Percentiles rank a stretch among this genome's conserved stretches.
These are phyloP conservation scores for Xylaria sp. DNA, from an alignment of 2,329 filamentous ascomycete genomes.

Conservation along the genomic window DNA sequence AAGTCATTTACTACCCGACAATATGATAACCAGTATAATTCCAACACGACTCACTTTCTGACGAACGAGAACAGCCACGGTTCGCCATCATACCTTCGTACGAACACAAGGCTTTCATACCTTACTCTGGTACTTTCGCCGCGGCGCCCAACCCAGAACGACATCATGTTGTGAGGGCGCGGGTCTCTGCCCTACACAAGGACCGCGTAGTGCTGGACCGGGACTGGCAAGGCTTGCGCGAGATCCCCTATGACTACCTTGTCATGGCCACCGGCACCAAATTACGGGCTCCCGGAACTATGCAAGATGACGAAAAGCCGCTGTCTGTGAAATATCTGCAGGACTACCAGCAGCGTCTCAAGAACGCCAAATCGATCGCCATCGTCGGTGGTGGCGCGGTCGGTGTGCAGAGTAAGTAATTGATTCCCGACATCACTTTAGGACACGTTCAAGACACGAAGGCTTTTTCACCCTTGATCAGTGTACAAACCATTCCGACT, in stretches of 20 bases:
- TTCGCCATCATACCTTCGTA: slow-evolving; percentile 57
- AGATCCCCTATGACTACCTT: slow-evolving; percentile 57
- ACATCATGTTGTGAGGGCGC: slow-evolving; percentile 51
- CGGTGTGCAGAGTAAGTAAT: slow-evolving; percentile 54
- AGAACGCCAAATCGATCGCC: slow-evolving; percentile 46
- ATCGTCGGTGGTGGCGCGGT: slow-evolving; percentile 61
- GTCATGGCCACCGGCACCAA: slow-evolving; percentile 58
- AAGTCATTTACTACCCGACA: slow-evolving; percentile 25
- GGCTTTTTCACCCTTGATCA: neutral
- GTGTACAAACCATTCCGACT: neutral
- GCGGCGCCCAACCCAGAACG: slow-evolving; percentile 48
- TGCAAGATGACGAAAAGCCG: slow-evolving; percentile 50
- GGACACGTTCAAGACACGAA: neutral
- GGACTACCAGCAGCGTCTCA: slow-evolving; percentile 51
- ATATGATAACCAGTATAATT: neutral
- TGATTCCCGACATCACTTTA: neutral
- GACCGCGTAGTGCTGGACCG: slow-evolving; percentile 52
- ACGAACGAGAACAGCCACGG: slow-evolving; percentile 50
- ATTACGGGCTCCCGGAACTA: slow-evolving; percentile 51
- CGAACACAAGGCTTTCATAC: slow-evolving; percentile 61
- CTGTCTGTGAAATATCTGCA: slow-evolving; percentile 51
- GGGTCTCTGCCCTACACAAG: slow-evolving; percentile 48
- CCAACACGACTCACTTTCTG: neutral
- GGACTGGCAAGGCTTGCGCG: slow-evolving; percentile 47
- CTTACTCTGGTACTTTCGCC: slow-evolving; percentile 53